Conservation (phyloP, 1,139 yeast species). For the Kodamaea derodonti region DNA sequence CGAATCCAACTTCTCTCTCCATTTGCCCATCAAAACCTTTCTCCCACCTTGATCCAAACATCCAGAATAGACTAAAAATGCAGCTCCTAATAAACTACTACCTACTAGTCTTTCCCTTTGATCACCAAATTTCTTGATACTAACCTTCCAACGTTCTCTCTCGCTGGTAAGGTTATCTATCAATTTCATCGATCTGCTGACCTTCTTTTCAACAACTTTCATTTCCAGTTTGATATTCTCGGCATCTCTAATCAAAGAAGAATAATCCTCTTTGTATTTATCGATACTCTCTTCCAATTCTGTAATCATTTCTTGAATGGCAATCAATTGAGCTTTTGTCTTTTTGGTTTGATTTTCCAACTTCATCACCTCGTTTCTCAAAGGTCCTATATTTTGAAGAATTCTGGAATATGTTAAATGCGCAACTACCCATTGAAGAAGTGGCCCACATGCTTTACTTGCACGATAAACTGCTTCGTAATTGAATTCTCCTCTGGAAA, state of each 20-base stretch:
- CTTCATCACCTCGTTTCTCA: slow-evolving; percentile 58
- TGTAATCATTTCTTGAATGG: slow-evolving; percentile 74
- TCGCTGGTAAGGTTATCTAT: slow-evolving; percentile 66
- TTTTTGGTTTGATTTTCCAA: slow-evolving; percentile 61
- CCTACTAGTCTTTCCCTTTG: slow-evolving; percentile 56
- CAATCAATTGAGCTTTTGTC: slow-evolving; percentile 65
- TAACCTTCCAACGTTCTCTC: slow-evolving; percentile 69
- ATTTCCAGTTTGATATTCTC: slow-evolving; percentile 74
- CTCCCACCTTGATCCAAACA: slow-evolving; percentile 53
- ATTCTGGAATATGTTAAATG: slow-evolving; percentile 72
- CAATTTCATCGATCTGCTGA: slow-evolving; percentile 58
- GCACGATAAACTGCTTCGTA: slow-evolving; percentile 81
- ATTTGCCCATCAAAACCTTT: slow-evolving; percentile 25
- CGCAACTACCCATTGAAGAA: slow-evolving; percentile 85
- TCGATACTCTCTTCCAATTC: slow-evolving; percentile 74
- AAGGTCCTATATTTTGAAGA: slow-evolving; percentile 69
- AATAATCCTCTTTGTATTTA: slow-evolving; percentile 62
- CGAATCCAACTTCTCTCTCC: slow-evolving; percentile 39
- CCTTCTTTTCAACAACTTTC: slow-evolving; percentile 56
- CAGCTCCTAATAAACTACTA: slow-evolving; percentile 59
- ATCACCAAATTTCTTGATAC: slow-evolving; percentile 48
- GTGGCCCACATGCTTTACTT: slow-evolving; percentile 93
- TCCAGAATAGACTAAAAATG: slow-evolving; percentile 63
- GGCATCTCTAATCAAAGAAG: slow-evolving; percentile 69
- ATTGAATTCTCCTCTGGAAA: slow-evolving; percentile 62